Base-by-base conservation (phyloP, 352 stramenopile genomes). In the Lagenidium giganteum region DNA sequence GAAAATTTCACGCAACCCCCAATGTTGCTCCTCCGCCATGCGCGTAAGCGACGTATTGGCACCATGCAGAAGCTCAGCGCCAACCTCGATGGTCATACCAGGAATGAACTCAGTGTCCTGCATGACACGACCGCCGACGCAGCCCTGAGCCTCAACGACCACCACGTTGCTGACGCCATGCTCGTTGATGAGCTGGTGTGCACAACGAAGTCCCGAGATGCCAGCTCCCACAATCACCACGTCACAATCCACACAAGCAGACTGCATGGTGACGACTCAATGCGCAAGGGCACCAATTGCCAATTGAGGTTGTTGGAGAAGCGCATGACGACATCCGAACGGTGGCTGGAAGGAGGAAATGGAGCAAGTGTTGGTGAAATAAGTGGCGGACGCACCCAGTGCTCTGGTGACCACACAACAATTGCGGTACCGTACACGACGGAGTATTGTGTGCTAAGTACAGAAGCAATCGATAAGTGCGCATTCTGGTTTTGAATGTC, bases 1-100 rank as follows among this genome's bases (percentile, higher is more conserved):
- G 54, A 92, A 92, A 42, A 92, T 87, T 58, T 92, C 79, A 22
- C 77, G 75, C 47, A 89, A 27, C 49, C 62, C 62, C 57, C 82
- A 85, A 40, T 79, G 57, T 33, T 78, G 45, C 55, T 89, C 54
- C 39, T 79, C 65, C 0, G 79, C 79, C 21, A 92, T 50, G 2
- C 57, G 56, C 12, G 79, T 92, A 45, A 92, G 66, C 44, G 76
- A 77, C 37, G 79, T 92, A 57, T 88, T 87, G 38, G 63, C 72
- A 27, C 79, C 79, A 30, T 92, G 79, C 30, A 87, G 45, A 36
- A 92, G 46, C 66, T 92, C 79, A 5, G 79, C 79, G 8, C 79
- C 79, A 27, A 92, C 54, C 42, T 92, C 79, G 25, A 89, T 65
- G 8, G 56, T 75, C 61, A 92, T 70, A 14, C 76, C 79, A 5